A percentile compares a stretch with the other conserved stretches of the same genome.
Conservation (phyloP, 2,329 filamentous ascomycete genomes). For the Cadophora luteo-olivacea region DNA sequence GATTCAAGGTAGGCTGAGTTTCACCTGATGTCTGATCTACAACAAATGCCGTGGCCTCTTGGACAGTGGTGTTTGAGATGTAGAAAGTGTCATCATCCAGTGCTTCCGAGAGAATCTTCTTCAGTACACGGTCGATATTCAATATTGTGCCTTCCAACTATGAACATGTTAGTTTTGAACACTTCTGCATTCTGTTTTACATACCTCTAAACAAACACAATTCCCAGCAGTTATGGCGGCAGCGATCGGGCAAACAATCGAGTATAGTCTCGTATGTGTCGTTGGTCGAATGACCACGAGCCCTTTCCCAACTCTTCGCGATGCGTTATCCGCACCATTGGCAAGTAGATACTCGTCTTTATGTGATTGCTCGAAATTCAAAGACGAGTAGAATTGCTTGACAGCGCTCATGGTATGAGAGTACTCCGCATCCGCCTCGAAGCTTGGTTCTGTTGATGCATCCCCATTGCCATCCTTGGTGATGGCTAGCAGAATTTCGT, state of each 20-base stretch:
- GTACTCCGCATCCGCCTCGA: constrained; percentile 51
- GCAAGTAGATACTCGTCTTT: constrained; percentile 52
- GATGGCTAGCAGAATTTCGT: constrained; percentile 49
- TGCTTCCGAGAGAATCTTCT: constrained; percentile 47
- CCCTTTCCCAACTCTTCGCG: constrained; percentile 47
- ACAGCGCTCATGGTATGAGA: constrained; percentile 49
- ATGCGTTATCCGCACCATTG: constrained; percentile 47
- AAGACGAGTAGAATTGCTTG: constrained; percentile 47
- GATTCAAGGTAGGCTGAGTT: not conserved
- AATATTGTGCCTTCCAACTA: constrained; percentile 33
- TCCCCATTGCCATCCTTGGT: constrained; percentile 47
- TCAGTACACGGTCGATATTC: constrained; percentile 50
- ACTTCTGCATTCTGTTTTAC: constrained; percentile 9
- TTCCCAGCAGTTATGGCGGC: constrained; percentile 58
- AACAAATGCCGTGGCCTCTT: constrained; percentile 28
- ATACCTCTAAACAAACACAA: constrained; percentile 56
- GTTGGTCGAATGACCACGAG: constrained; percentile 56
- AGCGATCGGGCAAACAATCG: constrained; percentile 50
- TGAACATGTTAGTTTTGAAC: not conserved
- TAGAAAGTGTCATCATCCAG: constrained; percentile 57
- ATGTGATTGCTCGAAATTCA: constrained; percentile 48
- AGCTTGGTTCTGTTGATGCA: not conserved
- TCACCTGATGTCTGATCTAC: constrained; percentile 26
- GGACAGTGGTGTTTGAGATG: constrained; percentile 41
- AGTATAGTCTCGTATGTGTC: constrained; percentile 56